phyloP scores from a whole-genome alignment of 1,284 basidiomycete genomes.

The Apiotrichum mycotoxinovorans region DNA sequence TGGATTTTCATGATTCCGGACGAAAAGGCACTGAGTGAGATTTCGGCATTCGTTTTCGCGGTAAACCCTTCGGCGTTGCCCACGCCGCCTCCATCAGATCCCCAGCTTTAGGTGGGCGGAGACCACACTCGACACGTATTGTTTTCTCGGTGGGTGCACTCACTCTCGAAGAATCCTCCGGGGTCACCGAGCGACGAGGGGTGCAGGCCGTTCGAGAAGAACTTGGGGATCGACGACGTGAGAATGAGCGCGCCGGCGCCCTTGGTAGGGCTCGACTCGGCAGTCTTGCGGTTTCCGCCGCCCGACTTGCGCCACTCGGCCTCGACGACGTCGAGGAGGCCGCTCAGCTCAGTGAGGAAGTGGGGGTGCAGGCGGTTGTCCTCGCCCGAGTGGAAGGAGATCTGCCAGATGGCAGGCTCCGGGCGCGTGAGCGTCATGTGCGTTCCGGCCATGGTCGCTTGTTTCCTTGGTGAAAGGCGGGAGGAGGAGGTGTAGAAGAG shows the following conservation, averaged over 20 bases:
- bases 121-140: too few relatives aligned
- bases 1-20: too few relatives aligned
- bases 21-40: too few relatives aligned
- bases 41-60: too few relatives aligned
- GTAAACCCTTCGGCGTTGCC: too few relatives aligned
- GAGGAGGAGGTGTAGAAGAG: not conserved
- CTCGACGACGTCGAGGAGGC: conserved; percentile 71
- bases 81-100: too few relatives aligned
- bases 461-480: not conserved
- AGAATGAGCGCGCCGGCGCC: conserved; percentile 67
- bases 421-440: conserved; percentile 33
- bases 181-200: conserved; percentile 62
- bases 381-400: conserved; percentile 41
- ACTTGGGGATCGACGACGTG: conserved; percentile 71
- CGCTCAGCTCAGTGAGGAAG: conserved; percentile 35
- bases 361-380: conserved; percentile 46
- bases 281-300: conserved; percentile 43
- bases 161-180: conserved; percentile 70
- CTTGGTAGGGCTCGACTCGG: conserved; percentile 40
- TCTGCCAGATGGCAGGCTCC: conserved; percentile 31
- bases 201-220: conserved; percentile 85
- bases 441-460: not conserved
- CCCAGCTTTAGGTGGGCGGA: too few relatives aligned
- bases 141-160: conserved; percentile 30
- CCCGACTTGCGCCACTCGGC: conserved; percentile 67